These are phyloP conservation scores for Ulmus americana DNA, from an alignment of 331 rosid genomes.

Conservation along the genomic window DNA sequence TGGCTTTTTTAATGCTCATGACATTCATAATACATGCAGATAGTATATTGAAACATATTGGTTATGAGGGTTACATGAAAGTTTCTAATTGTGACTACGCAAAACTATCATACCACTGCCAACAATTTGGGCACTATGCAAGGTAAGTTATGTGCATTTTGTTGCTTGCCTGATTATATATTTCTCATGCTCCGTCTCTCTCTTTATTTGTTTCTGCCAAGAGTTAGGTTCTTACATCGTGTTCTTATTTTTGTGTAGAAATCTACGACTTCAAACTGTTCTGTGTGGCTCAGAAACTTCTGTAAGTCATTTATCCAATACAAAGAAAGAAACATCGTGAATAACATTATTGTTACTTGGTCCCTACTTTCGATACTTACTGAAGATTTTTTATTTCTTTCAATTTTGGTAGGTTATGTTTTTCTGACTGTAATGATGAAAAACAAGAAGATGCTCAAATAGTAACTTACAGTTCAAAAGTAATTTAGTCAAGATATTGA, in stretches of 20 bases:
- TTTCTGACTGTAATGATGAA: neutral
- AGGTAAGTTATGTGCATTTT: conserved; percentile 38
- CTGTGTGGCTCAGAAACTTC: conserved; percentile 54
- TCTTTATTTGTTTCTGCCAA: conserved; percentile 14
- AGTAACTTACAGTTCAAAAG: neutral
- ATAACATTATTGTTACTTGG: neutral
- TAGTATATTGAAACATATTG: conserved; percentile 37
- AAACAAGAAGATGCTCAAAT: neutral
- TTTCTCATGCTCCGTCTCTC: neutral
- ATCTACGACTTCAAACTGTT: conserved; percentile 62
- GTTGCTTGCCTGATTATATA: neutral
- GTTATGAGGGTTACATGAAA: conserved; percentile 31
- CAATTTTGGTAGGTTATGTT: neutral
- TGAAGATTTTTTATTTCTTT: neutral
- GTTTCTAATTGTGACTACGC: conserved; percentile 32
- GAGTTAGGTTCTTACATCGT: conserved; percentile 17
- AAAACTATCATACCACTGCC: conserved; percentile 59
- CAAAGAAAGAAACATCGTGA: neutral
- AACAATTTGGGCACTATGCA: conserved; percentile 52
- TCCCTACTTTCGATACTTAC: neutral
- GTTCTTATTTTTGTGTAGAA: conserved; percentile 42
- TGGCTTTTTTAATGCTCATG: neutral
- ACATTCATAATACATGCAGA: conserved; percentile 38
- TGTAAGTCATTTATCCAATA: conserved; percentile 48
- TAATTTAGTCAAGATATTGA: neutral